Percentiles rank a stretch among this genome's conserved stretches.
Conservation (phyloP, 805 yeast species). For the Saccharomycopsis babjevae region DNA sequence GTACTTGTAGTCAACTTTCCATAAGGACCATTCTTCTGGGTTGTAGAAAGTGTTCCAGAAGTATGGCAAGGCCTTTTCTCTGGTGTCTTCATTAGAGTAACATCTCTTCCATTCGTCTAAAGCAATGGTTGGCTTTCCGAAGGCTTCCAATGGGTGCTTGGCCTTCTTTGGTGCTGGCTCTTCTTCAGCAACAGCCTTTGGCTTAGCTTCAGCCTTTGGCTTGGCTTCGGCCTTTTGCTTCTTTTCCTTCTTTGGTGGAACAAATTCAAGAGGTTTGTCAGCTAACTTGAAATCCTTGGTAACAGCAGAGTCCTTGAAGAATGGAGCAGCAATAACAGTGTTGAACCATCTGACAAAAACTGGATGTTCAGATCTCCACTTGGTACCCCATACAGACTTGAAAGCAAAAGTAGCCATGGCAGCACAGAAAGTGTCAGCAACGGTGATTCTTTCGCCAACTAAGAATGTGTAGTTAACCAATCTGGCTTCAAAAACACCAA, state of each 20-base stretch:
- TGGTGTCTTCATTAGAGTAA: constrained; percentile 96
- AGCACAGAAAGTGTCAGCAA: constrained; percentile 12
- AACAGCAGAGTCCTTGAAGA: constrained; percentile 18
- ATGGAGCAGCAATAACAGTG: constrained; percentile 29
- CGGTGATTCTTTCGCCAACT: constrained; percentile 13
- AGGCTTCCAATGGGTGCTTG: constrained; percentile 82
- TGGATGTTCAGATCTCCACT: constrained; percentile 11
- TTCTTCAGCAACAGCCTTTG: constrained; percentile 49
- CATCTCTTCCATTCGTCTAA: constrained; percentile 93
- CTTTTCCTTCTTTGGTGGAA: constrained; percentile 41
- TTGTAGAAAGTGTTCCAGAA: constrained; percentile 90
- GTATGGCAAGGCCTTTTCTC: constrained; percentile 90
- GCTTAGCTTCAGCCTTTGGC: constrained; percentile 22
- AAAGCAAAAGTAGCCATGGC: constrained; percentile 37
- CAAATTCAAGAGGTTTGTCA: constrained; percentile 51
- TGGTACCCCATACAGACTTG: constrained; percentile 34
- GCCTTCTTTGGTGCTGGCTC: constrained; percentile 58
- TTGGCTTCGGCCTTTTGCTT: constrained; percentile 34
- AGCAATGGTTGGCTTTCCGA: constrained; percentile 61
- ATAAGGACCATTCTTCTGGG: constrained; percentile 87
- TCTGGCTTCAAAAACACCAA: constrained; percentile 7
- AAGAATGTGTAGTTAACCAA: constrained; percentile 9
- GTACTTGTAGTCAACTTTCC: constrained; percentile 94
- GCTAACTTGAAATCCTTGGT: constrained; percentile 45
- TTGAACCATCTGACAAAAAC: constrained; percentile 11